phyloP scores from a whole-genome alignment of 1,139 yeast genomes.

The Entelexis paramagnoliae region DNA sequence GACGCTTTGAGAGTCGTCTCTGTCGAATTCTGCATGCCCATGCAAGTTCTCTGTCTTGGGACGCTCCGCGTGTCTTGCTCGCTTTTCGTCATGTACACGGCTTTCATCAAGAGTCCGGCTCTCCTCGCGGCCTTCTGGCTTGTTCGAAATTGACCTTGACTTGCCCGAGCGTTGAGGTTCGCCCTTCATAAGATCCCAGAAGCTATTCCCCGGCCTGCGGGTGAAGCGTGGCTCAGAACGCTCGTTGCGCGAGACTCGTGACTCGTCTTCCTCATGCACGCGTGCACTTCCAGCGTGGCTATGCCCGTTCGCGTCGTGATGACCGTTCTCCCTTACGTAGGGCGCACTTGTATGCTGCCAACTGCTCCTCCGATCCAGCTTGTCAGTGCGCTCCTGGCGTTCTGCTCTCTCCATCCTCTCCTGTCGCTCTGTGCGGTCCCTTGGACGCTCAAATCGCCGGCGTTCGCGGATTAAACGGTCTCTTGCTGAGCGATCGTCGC shows the following conservation, averaged over 20 bases:
- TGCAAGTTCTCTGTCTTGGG: background rate
- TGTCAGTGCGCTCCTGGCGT: background rate
- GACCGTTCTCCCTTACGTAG: background rate
- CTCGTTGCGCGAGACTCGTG: background rate
- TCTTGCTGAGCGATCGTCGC: slow-evolving; percentile 13
- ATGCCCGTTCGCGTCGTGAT: background rate
- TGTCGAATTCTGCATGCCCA: background rate
- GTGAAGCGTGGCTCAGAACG: slow-evolving; percentile 10
- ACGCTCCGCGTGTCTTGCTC: background rate
- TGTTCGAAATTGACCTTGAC: background rate
- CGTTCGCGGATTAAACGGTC: background rate
- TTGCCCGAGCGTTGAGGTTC: background rate
- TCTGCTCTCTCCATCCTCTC: background rate
- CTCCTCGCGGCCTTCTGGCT: background rate
- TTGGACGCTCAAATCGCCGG: background rate
- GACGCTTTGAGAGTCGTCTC: background rate
- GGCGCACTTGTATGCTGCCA: slow-evolving; percentile 7
- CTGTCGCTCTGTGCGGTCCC: background rate
- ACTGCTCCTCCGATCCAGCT: slow-evolving; percentile 1
- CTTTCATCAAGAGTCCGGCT: too few species aligned
- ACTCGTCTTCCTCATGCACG: background rate
- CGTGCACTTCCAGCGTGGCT: background rate
- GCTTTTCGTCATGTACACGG: background rate
- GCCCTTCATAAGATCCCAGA: slow-evolving; percentile 13
- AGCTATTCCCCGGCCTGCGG: slow-evolving; percentile 15